Evolutionary conservation across 192 early-diverging fungal genomes (phyloP).

Genomic region (Rhizophagus clarus): DNA sequence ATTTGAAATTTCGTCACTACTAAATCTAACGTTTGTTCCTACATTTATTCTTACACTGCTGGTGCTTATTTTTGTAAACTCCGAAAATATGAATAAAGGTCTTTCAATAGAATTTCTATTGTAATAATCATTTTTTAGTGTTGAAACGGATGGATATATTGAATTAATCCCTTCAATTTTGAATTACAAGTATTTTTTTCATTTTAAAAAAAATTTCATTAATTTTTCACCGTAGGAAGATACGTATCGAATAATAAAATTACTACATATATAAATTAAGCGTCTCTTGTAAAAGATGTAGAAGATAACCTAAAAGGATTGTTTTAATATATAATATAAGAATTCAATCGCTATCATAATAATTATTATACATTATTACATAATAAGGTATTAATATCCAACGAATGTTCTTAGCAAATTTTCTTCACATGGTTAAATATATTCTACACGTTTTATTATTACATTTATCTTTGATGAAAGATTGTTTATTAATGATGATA

Average conservation of each 20-base stretch:
- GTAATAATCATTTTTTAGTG: neutral
- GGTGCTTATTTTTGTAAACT: neutral
- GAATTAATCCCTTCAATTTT: neutral
- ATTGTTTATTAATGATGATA: too few species aligned
- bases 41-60: neutral
- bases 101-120: neutral
- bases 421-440: neutral
- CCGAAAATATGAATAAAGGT: neutral
- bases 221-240: too few species aligned
- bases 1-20: neutral
- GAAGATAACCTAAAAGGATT: neutral
- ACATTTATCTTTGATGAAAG: too few species aligned
- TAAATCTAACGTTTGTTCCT: neutral
- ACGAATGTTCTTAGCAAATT: neutral
- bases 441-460: neutral
- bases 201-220: too few species aligned
- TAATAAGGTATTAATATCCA: neutral
- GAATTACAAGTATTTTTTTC: too few species aligned
- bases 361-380: neutral
- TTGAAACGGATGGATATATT: neutral
- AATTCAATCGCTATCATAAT: neutral
- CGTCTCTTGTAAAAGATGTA: slow-evolving; percentile 7
- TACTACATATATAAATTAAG: neutral
- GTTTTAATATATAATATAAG: neutral
- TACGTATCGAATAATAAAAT: neutral